Percentiles rank a stretch among this genome's conserved stretches.
phyloP scores from a whole-genome alignment of 768 basidiomycete species.

The Podaxis sp. region DNA sequence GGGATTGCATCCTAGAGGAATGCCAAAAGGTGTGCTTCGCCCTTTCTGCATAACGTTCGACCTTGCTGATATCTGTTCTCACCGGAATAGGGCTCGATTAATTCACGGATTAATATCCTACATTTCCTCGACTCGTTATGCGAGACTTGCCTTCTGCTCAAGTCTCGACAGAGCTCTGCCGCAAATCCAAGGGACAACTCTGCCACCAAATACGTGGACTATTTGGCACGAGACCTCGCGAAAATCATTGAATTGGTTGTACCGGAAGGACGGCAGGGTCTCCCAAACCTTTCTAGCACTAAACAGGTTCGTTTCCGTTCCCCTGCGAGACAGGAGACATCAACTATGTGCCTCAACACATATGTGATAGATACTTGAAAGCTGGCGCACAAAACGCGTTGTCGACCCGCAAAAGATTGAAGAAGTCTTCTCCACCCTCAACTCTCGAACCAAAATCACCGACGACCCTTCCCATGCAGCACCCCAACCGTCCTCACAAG shows the following conservation, averaged over 20 bases:
- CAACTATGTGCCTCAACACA: background rate
- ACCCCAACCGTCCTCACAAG: slow-evolving; percentile 20
- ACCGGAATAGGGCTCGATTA: slow-evolving; percentile 70
- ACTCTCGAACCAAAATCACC: slow-evolving; percentile 35
- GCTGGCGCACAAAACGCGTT: slow-evolving; percentile 83
- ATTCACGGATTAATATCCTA: slow-evolving; percentile 90
- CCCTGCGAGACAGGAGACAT: background rate
- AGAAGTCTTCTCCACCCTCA: slow-evolving; percentile 58
- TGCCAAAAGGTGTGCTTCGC: slow-evolving; percentile 68
- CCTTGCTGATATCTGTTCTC: background rate
- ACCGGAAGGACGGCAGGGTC: slow-evolving; percentile 81
- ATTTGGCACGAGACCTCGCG: slow-evolving; percentile 73
- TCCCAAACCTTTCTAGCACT: slow-evolving; percentile 85
- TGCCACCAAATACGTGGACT: slow-evolving; percentile 64
- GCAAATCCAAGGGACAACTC: slow-evolving; percentile 4
- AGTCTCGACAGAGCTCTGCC: slow-evolving; percentile 35
- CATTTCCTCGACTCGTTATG: slow-evolving; percentile 90
- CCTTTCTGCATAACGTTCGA: background rate
- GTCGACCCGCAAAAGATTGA: slow-evolving; percentile 80
- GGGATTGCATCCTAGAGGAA: slow-evolving; percentile 92
- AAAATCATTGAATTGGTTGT: slow-evolving; percentile 86
- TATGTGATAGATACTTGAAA: slow-evolving; percentile 75
- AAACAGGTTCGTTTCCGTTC: slow-evolving; percentile 61
- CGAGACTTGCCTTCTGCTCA: slow-evolving; percentile 71
- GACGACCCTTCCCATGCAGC: slow-evolving; percentile 17